Base-by-base conservation (phyloP, 2,329 filamentous ascomycete species). In the Ophiostoma quercus region DNA sequence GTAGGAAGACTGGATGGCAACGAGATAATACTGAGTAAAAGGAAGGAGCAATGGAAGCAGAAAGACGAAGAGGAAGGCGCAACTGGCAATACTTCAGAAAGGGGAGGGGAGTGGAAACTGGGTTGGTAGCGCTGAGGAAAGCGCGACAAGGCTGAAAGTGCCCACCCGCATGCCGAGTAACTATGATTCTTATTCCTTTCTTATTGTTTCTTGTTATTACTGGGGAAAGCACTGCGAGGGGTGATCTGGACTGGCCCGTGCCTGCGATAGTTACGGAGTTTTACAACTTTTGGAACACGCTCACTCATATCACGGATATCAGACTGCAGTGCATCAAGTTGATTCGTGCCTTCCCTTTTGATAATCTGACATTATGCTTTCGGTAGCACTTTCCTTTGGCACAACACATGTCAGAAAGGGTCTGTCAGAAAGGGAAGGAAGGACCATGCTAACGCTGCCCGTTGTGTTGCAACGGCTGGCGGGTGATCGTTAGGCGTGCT, bases 91-190 rank as follows among this genome's bases (percentile, higher is more conserved):
- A 29, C n/a, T 62, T 57, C 16, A 25, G 16, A 67, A 66, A 69
- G 29, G 34, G 54, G 25, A 57, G 22, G 19, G 14, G 34, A 22
- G 34, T 65, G 43, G 68, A 25, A 51, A 34, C 22, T 34, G 68
- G 68, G 54, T 12, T 66, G 68, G 66, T 65, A 54, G 37, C 39
- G 39, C 66, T 70, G 69, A 66, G 69, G 69, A 54, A 70, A 68
- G 69, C 57, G 66, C 69, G 66, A 57, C 66, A 70, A 57, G 69
- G 69, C 69, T 70, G 69, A 67, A 68, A 57, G 51, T 57, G 43
- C 51, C 51, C 51, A 25, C 22, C 22, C 51, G 22, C n/a, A 57
- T 22, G 22, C 51, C 8, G 51, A 57, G 51, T 25, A 4, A 22
- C 22, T 47, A 1, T n/a, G 43, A 19, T n/a, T 47, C 43, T 47